These are phyloP conservation scores for Phytopythium aichiense DNA, from an alignment of 352 stramenopile species.

Conservation along the genomic window DNA sequence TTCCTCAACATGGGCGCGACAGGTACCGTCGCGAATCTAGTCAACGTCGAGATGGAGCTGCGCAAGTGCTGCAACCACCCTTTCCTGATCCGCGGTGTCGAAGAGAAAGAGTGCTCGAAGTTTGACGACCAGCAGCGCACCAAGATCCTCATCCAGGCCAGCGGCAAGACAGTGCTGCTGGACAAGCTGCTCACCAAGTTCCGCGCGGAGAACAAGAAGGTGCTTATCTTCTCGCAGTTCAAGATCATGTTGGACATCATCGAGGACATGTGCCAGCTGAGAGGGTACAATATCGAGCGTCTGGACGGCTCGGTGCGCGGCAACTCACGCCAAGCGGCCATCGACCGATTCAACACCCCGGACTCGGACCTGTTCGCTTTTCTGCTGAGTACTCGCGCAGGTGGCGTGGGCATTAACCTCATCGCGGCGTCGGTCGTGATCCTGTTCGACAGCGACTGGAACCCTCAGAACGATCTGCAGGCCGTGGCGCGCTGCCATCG, in stretches of 20 bases:
- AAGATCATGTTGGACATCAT: constrained; percentile 99
- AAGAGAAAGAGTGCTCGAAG: constrained; percentile 94
- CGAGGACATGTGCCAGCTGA: constrained; percentile 80
- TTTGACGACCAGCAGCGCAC: constrained; percentile 67
- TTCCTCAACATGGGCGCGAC: constrained; percentile 88
- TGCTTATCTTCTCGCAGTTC: constrained; percentile 99
- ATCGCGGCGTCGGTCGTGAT: constrained; percentile 87
- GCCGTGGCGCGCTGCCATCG: constrained; percentile 97
- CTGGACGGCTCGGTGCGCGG: constrained; percentile 96
- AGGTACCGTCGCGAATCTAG: constrained; percentile 93
- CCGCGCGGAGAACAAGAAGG: constrained; percentile 95
- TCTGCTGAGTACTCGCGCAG: constrained; percentile 93
- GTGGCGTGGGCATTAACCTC: constrained; percentile 97
- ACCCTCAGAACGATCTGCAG: constrained; percentile 98
- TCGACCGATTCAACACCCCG: constrained; percentile 97
- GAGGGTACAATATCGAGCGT: constrained; percentile 89
- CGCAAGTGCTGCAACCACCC: constrained; percentile 99
- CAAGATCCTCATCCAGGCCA: constrained; percentile 80
- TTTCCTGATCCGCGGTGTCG: constrained; percentile 97
- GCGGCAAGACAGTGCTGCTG: constrained; percentile 97
- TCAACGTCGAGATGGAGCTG: constrained; percentile 99
- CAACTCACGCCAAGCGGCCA: constrained; percentile 97
- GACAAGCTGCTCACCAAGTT: constrained; percentile 99
- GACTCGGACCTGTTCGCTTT: constrained; percentile 97
- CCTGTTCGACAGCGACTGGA: constrained; percentile 96